Conservation (phyloP, 768 basidiomycete species). For the Xerocomellus amylosporus region DNA sequence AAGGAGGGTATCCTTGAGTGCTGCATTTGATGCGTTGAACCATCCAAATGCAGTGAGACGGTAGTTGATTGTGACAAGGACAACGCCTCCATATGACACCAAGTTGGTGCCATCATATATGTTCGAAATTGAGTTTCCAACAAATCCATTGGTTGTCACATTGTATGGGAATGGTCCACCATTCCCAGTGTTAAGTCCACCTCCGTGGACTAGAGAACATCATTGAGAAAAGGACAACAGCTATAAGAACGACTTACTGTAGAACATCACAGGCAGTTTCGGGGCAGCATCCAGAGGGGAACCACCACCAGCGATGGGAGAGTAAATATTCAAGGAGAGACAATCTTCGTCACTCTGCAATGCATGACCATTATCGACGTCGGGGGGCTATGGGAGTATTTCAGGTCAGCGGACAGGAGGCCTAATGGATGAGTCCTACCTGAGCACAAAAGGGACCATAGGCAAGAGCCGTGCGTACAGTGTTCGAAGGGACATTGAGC, state of each 20-base stretch:
- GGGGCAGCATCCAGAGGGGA: background rate
- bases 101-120: constrained; percentile 25
- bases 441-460: constrained; percentile 22
- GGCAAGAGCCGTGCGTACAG: background rate
- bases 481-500: constrained; percentile 3
- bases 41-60: constrained; percentile 21
- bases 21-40: constrained; percentile 26
- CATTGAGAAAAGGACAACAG: background rate
- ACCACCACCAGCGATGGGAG: constrained; percentile 3
- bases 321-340: constrained; percentile 20
- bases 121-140: constrained; percentile 18
- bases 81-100: constrained; percentile 24
- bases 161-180: constrained; percentile 20
- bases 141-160: constrained; percentile 20
- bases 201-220: constrained; percentile 16
- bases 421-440: background rate
- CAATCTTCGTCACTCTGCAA: constrained; percentile 16
- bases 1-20: constrained; percentile 31
- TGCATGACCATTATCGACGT: constrained; percentile 10
- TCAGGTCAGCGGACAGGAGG: background rate
- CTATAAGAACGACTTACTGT: background rate
- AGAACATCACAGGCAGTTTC: constrained; percentile 24
- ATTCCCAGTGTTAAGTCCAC: constrained; percentile 16
- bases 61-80: constrained; percentile 26
- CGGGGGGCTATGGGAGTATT: constrained; percentile 7